Percentiles rank a stretch among this genome's conserved stretches.
Evolutionary conservation across 208 protist species (phyloP).

Genomic region (Acanthamoeba lenticulata): DNA sequence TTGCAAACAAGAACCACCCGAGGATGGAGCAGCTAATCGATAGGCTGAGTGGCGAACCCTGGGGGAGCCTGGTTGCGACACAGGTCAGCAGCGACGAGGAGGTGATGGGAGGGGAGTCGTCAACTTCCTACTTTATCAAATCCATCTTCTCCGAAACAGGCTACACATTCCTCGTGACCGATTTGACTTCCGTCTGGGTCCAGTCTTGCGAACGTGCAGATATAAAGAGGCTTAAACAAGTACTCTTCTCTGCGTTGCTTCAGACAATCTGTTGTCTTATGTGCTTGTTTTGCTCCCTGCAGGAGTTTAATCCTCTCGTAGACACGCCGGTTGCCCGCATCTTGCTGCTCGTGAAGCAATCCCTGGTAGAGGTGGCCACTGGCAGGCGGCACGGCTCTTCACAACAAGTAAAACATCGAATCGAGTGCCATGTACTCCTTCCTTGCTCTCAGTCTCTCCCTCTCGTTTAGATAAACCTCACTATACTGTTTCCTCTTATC

Average conservation of each 20-base stretch:
- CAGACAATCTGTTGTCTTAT: neutral
- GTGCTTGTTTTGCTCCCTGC: neutral
- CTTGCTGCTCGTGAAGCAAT: conserved; percentile 19
- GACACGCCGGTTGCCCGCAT: neutral
- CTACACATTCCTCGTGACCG: conserved; percentile 7
- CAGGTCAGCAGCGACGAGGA: neutral
- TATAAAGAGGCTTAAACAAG: neutral
- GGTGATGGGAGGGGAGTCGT: neutral
- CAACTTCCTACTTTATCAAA: conserved; percentile 3
- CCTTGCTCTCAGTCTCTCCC: neutral
- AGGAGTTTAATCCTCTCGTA: conserved; percentile 6
- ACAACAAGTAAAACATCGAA: neutral
- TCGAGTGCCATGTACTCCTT: neutral
- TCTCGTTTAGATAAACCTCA: neutral
- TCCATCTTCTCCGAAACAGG: neutral
- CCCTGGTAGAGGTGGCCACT: neutral
- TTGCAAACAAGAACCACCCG: no score
- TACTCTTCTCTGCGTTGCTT: neutral
- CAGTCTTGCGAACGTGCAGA: neutral
- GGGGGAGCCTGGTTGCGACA: neutral
- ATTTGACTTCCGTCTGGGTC: neutral
- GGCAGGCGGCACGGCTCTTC: no score
- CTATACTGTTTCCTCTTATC: neutral
- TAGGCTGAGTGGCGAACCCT: neutral
- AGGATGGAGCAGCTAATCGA: neutral